Base-by-base conservation (phyloP, 2,329 filamentous ascomycete species). In the Alternaria gaisen region DNA sequence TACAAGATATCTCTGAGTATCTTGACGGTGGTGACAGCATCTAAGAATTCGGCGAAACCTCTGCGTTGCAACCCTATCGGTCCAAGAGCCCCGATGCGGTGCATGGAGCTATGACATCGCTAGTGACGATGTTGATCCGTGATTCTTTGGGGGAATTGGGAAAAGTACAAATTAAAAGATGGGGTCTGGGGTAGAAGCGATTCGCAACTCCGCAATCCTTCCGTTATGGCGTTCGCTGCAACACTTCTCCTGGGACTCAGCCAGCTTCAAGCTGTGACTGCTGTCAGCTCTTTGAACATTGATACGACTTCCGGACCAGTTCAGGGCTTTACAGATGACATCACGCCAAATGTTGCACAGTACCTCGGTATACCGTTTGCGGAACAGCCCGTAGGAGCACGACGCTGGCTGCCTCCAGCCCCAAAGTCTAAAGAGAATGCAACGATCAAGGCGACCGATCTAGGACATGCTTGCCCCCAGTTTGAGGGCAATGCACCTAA, bases 361-460 rank as follows among this genome's bases (percentile, higher is more conserved):
- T 80, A 78, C 59, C 72, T 77, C n/a, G 71, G 73, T 20, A 72
- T 81, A 7, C 79, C 79, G 2, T 81, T 71, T 56, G 77, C 78
- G 16, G 73, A 79, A 66, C 70, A 71, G 20, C 77, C 77, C 2
- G 53, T 76, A 10, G 73, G 74, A 20, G 54, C 66, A 28, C 66
- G 68, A 34, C 69, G 77, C 36, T 79, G 75, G 77, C 63, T 78
- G 20, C 77, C 78, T 10, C 65, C 78, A 4, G 54, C 62, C 5
- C 52, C 60, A 9, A 74, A 73, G 52, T 42, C 58, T 2, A 67
- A 60, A 48, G 63, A 56, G 7, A 60, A 63, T 16, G 44, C 51
- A 8, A 64, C 61, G 24, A 71, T 76, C 54, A 56, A 80, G 65
- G 64, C 71, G 22, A 71, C 68, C 20, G 64, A 55, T 30, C 66